These are phyloP conservation scores for Cladophialophora chaetospira DNA, from an alignment of 2,329 filamentous ascomycete species.

Conservation along the genomic window DNA sequence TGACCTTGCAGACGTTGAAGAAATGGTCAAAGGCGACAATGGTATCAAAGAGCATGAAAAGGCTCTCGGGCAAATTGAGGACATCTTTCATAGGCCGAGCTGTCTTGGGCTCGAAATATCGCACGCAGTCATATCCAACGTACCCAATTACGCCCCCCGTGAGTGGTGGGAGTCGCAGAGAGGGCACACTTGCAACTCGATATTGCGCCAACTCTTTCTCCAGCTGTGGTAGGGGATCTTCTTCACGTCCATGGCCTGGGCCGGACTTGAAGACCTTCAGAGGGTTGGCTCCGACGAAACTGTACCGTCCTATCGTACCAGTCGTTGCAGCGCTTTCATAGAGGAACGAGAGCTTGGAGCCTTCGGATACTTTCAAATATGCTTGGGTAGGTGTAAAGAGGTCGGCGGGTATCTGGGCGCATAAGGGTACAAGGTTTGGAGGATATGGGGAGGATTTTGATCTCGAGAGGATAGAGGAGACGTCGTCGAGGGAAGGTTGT, in stretches of 20 bases:
- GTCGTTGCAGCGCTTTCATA: constrained; percentile 92
- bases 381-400: constrained; percentile 92
- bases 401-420: constrained; percentile 84
- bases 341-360: constrained; percentile 81
- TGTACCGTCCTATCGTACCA: constrained; percentile 91
- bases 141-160: constrained; percentile 94
- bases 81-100: constrained; percentile 84
- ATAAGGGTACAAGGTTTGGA: constrained; percentile 79
- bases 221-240: constrained; percentile 80
- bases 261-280: constrained; percentile 84
- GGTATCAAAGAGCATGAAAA: constrained; percentile 97
- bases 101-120: constrained; percentile 98
- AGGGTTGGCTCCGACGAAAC: constrained; percentile 83
- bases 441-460: constrained; percentile 56
- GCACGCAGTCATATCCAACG: constrained; percentile 95
- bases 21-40: constrained; percentile 94
- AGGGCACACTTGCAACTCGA: constrained; percentile 80
- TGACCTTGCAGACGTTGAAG: constrained; percentile 87
- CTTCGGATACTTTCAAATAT: constrained; percentile 69
- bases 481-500: constrained; percentile 63
- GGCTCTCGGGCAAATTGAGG: constrained; percentile 82
- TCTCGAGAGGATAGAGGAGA: constrained; percentile 58
- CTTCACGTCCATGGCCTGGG: constrained; percentile 78
- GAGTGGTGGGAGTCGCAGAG: constrained; percentile 78
- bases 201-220: constrained; percentile 77